Evolutionary conservation across 23 red algal genomes (phyloP).

Genomic region (Gracilaria domingensis): DNA sequence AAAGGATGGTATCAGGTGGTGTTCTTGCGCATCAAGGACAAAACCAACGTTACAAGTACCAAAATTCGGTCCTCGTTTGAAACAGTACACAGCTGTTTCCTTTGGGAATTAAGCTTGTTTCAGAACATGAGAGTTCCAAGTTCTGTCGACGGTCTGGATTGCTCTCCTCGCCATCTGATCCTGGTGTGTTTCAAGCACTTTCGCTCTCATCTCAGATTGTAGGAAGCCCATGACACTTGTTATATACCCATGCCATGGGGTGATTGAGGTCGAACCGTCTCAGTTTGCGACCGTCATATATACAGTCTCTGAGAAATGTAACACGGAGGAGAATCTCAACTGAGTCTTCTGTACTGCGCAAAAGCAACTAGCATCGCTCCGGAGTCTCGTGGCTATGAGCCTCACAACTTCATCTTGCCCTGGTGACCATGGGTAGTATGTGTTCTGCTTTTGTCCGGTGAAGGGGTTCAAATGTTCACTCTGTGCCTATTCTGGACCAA

Average conservation of each 20-base stretch:
- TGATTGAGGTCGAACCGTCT: conserved; percentile 58
- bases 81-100: conserved; percentile 23
- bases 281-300: conserved; percentile 34
- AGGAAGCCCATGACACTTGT: conserved; percentile 19
- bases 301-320: conserved; percentile 6
- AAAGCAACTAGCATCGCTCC: conserved; percentile 41
- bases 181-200: not conserved
- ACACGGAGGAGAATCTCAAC: conserved; percentile 28
- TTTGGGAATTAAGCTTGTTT: not conserved
- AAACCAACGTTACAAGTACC: conserved; percentile 19
- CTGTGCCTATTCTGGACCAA: no score
- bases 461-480: no score
- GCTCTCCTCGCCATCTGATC: conserved; percentile 33
- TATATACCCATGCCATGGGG: conserved; percentile 17
- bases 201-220: not conserved
- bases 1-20: conserved; percentile 15
- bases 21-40: not conserved
- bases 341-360: not conserved
- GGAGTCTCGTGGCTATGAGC: not conserved
- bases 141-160: not conserved
- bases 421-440: no score
- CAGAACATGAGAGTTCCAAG: not conserved
- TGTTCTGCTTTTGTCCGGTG: no score
- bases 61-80: conserved; percentile 47
- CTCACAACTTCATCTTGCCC: conserved; percentile 41